phyloP scores from a whole-genome alignment of 345 rosid genomes.

The Pistacia vera region DNA sequence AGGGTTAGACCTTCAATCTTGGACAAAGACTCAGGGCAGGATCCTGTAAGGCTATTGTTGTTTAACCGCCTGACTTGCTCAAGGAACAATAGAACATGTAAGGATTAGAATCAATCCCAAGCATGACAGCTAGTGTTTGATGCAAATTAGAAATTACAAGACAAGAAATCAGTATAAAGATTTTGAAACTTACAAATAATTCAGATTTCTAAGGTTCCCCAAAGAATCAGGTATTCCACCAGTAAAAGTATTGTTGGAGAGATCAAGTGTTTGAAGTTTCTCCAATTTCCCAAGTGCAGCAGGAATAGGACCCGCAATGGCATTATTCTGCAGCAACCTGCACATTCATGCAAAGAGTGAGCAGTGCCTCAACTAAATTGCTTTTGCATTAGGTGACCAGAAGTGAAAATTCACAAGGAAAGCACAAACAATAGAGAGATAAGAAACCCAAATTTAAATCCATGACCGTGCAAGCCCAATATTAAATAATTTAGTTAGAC shows the following conservation, averaged over 20 bases:
- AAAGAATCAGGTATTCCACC: conserved; percentile 79
- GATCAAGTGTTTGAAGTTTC: conserved; percentile 90
- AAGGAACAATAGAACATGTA: conserved; percentile 12
- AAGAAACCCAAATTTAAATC: background rate
- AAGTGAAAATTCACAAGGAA: background rate
- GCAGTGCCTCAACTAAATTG: background rate
- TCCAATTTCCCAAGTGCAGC: conserved; percentile 77
- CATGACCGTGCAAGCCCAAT: conserved; percentile 1
- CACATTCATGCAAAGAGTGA: conserved; percentile 20
- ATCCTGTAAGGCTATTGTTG: conserved; percentile 90
- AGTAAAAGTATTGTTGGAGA: conserved; percentile 77
- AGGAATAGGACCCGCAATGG: conserved; percentile 83
- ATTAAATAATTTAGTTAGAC: conserved; percentile 1
- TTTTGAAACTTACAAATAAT: conserved; percentile 69
- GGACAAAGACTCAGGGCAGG: conserved; percentile 80
- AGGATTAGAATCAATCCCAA: conserved; percentile 12
- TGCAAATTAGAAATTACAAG: conserved; percentile 1
- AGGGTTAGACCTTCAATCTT: conserved; percentile 81
- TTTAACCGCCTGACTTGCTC: conserved; percentile 77
- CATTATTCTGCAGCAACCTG: conserved; percentile 97
- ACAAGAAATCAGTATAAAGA: background rate
- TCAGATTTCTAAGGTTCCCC: conserved; percentile 76
- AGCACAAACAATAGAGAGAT: background rate
- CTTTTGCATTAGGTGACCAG: conserved; percentile 1
- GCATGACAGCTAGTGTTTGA: background rate